Evolutionary conservation across 352 stramenopile species (phyloP), one percentile per base, ranked within the genome.

Genomic region (Pythium dissotocum): DNA sequence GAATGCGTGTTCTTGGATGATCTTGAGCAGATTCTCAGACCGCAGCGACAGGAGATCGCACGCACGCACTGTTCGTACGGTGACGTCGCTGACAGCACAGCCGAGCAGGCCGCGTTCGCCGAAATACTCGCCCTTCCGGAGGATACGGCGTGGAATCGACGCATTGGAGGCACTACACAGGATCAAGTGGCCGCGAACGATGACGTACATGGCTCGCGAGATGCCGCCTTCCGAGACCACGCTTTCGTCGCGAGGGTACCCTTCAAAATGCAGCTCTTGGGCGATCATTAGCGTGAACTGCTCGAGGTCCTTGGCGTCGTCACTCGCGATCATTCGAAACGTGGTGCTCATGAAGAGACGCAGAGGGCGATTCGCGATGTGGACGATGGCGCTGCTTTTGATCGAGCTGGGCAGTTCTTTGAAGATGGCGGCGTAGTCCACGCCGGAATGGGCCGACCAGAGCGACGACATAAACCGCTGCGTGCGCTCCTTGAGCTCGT

Each of bases 71-170:
- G 67, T 69, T 32, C 55, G 60, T 0, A 73, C 56, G 1, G 67
- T 69, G n/a, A 62, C 52, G 8, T 42, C 13, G 28, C 66, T 69
- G 10, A 69, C 63, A 12, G 64, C 54, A 51, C 59, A 72, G 2
- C 38, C 64, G 2, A 77, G 53, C 13, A 77, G 26, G 5, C 69
- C 69, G 26, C 49, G 56, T 4, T 74, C 66, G 2, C 71, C 71
- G 53, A 77, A 77, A 58, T 63, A 77, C 35, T 77, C 61, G 7
- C 67, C 71, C 33, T 70, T 65, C 18, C 65, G 67, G 9, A 74
- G 21, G 24, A 69, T 44, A 0, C 33, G 21, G 12, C 32, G 48
- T 21, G 67, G 33, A 18, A 69, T 68, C 6, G 32, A 30, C 2
- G 58, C 1, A 14, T 65, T 55, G 14, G 33, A 46, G 8, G 40